Base-by-base conservation (phyloP, 2,329 filamentous ascomycete genomes). In the Trichoderma arundinaceum region DNA sequence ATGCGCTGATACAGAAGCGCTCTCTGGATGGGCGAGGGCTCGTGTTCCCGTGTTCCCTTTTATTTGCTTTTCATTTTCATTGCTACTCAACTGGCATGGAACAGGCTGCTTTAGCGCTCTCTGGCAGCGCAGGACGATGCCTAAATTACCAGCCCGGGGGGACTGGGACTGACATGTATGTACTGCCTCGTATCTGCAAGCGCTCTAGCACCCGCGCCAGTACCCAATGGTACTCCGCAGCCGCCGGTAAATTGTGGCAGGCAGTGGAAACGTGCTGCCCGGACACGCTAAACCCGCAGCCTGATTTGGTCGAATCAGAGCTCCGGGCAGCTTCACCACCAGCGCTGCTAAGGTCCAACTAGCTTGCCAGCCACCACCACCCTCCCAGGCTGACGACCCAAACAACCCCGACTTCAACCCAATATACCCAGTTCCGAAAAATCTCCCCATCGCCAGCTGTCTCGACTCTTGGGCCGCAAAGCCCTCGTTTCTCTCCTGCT, bases 221-320 rank as follows among this genome's bases (percentile, higher is more conserved):
- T 63, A 63, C 60, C 60, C 39, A 53, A 17, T 28, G 49, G 49
- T 63, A 63, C 60, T 54, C 49, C 59, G 59, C 59, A 53, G 48
- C 58, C 58, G 48, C 59, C 60, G 49, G 60, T 46, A 44, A 54
- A 44, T 54, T 54, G 59, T 46, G 44, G 49, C 59, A 53, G 33
- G 33, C 51, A 35, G 51, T 19, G 35, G 12, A 41, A 54, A 54
- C 51, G 52, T 54, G 54, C 54, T 43, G 51, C 61, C 52, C 61
- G 52, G 61, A 13, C 41, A 64, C 61, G 61, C 61, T 64, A 57
- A 57, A 57, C 33, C 61, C 61, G 61, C 61, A 39, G 52, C 61
- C 52, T 64, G 49, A 64, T 64, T 64, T 57, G 52, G 41, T 57
- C 52, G 61, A 57, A 64, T 64, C 61, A 49, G 52, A 64, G 61